Evolutionary conservation across 2,329 filamentous ascomycete genomes (phyloP), one percentile per base, ranked within the genome.

Genomic region (Leptodontidium sp.): DNA sequence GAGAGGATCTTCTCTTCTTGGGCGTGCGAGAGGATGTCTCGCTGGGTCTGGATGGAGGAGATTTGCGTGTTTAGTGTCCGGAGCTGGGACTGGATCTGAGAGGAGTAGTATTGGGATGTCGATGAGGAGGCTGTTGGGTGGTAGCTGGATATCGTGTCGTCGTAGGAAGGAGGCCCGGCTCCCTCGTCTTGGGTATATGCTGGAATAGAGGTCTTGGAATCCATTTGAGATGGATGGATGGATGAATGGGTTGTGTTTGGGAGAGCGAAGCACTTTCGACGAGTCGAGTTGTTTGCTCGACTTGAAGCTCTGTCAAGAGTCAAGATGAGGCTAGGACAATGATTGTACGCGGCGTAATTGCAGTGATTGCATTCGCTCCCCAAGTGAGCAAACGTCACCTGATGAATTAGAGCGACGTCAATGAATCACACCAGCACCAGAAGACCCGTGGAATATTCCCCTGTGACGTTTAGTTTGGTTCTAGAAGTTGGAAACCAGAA

Each of bases 1-100:
- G 70, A 70, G 40, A 77, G 73, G 15, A 76, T 72, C 11, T 75
- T 73, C 52, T 76, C 70, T 24, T 76, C 75, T 17, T 74, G 69
- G 9, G 73, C 75, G n/a, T 73, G 62, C 8, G 72, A 65, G 26
- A 76, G 68, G 38, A 75, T 67, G 11, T 65, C 47, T 40, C 70
- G 71, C 57, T 76, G 73, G 4, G 61, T 72, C 53, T 72, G 68
- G 17, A 70, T 15, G 3, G 72, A 69, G 15, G 70, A 68, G n/a
- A 77, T 75, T 57, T 72, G 69, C 3, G 64, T 66, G 24, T 69
- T 74, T 4, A 78, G 71, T 53, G 55, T 64, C 38, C 63, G 40
- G 14, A 78, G 70, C 62, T 75, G 76, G n/a, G 64, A 66, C 32
- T 71, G 67, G 15, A 76, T 78, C 61, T 76, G 72, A 5, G 69